Conservation (phyloP, 345 rosid genomes). For the Atalantia buxifolia region DNA sequence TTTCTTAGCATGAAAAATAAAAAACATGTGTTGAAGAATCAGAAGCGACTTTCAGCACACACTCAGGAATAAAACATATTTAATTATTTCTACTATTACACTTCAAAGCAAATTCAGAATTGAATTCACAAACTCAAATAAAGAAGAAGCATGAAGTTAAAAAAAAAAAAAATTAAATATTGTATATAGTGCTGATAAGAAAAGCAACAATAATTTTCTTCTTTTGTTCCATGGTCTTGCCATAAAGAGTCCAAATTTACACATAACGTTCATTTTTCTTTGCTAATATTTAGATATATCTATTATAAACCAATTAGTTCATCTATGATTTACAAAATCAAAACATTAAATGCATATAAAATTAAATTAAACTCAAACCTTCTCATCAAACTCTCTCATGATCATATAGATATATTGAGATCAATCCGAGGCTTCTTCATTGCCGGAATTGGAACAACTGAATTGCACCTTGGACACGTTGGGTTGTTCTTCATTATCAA, state of each 20-base stretch:
- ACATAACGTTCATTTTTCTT: not conserved
- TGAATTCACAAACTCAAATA: too few species aligned
- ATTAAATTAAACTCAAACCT: not conserved
- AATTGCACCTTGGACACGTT: constrained; percentile 75
- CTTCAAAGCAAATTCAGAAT: too few species aligned
- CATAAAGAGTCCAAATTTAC: not conserved
- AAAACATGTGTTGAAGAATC: not conserved
- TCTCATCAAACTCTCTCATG: constrained; percentile 8
- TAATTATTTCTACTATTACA: too few species aligned
- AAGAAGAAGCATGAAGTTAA: too few species aligned
- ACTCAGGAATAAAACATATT: too few species aligned
- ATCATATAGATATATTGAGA: constrained; percentile 64
- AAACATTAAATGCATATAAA: not conserved
- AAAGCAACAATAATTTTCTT: too few species aligned
- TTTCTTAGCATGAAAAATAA: not conserved
- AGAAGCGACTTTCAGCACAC: too few species aligned
- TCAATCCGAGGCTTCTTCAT: constrained; percentile 67
- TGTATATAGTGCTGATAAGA: too few species aligned
- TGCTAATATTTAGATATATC: not conserved
- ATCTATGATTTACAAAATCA: constrained; percentile 18
- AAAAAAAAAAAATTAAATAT: too few species aligned
- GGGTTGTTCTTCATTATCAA: constrained; percentile 59
- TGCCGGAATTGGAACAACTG: constrained; percentile 48
- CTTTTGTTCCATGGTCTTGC: not conserved
- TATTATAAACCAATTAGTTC: not conserved